These are phyloP conservation scores for Microcera coccophila DNA, from an alignment of 2,329 filamentous ascomycete species.

Conservation along the genomic window DNA sequence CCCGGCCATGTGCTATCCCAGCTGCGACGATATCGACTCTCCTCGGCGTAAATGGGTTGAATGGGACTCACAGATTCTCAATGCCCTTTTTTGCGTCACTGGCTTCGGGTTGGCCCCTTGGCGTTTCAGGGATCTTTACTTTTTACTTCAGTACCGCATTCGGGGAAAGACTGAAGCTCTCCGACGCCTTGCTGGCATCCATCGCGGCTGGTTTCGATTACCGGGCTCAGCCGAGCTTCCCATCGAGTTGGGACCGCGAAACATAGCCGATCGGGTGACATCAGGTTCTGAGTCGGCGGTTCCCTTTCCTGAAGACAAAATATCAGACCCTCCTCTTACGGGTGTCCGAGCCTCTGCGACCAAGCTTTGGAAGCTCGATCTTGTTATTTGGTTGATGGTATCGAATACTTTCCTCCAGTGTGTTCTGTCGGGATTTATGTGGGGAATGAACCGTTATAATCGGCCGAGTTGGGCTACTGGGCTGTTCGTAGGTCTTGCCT, in stretches of 20 bases:
- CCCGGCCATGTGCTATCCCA: constrained; percentile 67
- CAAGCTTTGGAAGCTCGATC: constrained; percentile 70
- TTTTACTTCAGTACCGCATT: constrained; percentile 62
- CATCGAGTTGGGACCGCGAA: constrained; percentile 49
- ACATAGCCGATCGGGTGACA: constrained; percentile 44
- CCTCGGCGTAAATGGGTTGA: constrained; percentile 83
- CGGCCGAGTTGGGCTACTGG: constrained; percentile 79
- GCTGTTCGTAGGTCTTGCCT: constrained; percentile 71
- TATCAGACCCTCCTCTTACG: constrained; percentile 65
- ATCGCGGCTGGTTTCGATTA: constrained; percentile 72
- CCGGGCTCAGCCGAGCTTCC: constrained; percentile 60
- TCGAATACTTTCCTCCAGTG: constrained; percentile 76
- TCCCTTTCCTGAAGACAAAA: constrained; percentile 61
- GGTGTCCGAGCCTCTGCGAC: constrained; percentile 66
- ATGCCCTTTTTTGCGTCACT: constrained; percentile 80
- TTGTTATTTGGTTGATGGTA: constrained; percentile 74
- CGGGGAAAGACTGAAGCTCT: constrained; percentile 52
- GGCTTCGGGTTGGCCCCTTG: constrained; percentile 81
- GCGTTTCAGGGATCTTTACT: constrained; percentile 78
- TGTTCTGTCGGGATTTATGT: constrained; percentile 76
- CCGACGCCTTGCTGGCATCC: constrained; percentile 67
- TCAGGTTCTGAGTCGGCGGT: constrained; percentile 34
- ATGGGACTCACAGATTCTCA: constrained; percentile 73
- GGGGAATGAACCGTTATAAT: constrained; percentile 67
- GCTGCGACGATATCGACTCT: constrained; percentile 69